Evolutionary conservation across 805 yeast genomes (phyloP).

Genomic region (Blastobotrys chiropterorum): DNA sequence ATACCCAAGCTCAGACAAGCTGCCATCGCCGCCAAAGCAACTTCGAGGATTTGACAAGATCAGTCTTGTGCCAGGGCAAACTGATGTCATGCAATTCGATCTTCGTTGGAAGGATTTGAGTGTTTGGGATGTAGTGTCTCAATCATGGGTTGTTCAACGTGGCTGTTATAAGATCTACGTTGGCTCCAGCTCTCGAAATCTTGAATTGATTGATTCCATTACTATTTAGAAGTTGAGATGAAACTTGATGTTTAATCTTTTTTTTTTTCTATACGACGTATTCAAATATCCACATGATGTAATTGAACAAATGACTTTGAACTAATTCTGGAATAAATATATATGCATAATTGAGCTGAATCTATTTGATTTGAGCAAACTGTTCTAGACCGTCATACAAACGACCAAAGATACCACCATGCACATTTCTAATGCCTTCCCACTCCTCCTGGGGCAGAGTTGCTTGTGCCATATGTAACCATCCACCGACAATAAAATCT

Average conservation of each 20-base stretch:
- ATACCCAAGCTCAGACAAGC: conserved; percentile 34
- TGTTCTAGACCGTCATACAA: neutral
- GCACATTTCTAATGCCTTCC: neutral
- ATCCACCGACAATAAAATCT: neutral
- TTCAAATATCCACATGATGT: no score
- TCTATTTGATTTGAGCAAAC: neutral
- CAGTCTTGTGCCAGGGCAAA: conserved; percentile 37
- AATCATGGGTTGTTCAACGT: conserved; percentile 52
- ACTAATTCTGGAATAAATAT: no score
- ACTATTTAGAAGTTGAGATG: neutral
- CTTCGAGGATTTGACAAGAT: conserved; percentile 56
- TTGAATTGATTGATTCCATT: conserved; percentile 5
- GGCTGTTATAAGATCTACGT: conserved; percentile 50
- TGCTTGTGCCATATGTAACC: neutral
- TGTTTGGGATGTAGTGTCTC: conserved; percentile 50
- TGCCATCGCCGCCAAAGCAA: conserved; percentile 43
- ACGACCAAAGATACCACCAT: neutral
- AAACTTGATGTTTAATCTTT: no score
- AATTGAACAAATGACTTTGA: no score
- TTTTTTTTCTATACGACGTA: no score
- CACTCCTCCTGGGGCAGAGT: neutral
- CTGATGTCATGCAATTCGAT: conserved; percentile 37
- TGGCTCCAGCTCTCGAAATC: conserved; percentile 32
- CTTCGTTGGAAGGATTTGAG: conserved; percentile 50
- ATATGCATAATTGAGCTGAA: no score